Evolutionary conservation across 2,329 filamentous ascomycete genomes (phyloP).

Genomic region (Aspergillus tamarii): DNA sequence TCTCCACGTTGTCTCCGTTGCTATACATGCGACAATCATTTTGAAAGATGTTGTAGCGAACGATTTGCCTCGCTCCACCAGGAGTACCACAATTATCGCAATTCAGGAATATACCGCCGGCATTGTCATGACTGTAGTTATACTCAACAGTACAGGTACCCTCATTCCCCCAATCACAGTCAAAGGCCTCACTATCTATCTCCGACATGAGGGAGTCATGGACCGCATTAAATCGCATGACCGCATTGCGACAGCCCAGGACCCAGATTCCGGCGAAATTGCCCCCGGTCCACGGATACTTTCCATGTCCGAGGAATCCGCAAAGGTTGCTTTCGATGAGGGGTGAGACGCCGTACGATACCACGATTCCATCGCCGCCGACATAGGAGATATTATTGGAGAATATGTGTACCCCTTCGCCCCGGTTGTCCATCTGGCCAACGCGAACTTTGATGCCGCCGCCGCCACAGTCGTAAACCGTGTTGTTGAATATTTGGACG

Average conservation of each 20-base stretch:
- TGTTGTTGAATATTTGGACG: background rate
- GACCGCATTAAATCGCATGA: background rate
- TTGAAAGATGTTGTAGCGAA: background rate
- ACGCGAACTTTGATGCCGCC: background rate
- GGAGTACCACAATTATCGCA: background rate
- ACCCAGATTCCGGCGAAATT: background rate
- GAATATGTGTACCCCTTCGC: background rate
- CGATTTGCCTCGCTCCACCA: background rate
- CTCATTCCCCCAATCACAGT: background rate
- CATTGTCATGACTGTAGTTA: background rate
- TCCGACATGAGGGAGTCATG: background rate
- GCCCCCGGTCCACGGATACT: background rate
- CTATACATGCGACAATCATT: background rate
- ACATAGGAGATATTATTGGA: background rate
- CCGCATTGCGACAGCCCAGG: background rate
- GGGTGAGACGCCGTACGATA: background rate
- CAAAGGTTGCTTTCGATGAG: background rate
- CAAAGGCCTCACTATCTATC: background rate
- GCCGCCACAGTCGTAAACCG: background rate
- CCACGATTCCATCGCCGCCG: background rate
- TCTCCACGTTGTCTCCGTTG: background rate
- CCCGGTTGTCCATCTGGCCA: background rate
- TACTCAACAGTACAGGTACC: background rate
- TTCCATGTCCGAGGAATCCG: background rate
- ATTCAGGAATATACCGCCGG: background rate